phyloP scores from a whole-genome alignment of 2,329 filamentous ascomycete genomes.

The Hypomyces perniciosus region DNA sequence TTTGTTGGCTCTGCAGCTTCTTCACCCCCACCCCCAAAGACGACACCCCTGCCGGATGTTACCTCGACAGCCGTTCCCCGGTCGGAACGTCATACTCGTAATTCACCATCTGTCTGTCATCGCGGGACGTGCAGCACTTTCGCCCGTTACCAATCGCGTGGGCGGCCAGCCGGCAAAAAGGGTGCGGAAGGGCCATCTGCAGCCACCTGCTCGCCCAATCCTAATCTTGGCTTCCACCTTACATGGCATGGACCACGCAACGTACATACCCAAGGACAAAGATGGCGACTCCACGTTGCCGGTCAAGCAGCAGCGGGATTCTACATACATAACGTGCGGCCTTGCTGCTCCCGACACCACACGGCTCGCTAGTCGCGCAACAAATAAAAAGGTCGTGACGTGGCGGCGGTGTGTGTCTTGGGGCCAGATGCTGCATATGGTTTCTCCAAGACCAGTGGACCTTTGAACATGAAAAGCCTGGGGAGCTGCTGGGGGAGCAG shows the following conservation, averaged over 20 bases:
- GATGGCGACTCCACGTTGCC: conserved; percentile 4
- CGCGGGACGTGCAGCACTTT: conserved; percentile 11
- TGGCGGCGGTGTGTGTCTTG: conserved; percentile 12
- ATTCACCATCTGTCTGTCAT: conserved; percentile 13
- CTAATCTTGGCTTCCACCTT: background rate
- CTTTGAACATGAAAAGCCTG: background rate
- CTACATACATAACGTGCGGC: conserved; percentile 1
- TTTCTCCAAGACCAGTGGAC: conserved; percentile 2
- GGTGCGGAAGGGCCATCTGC: conserved; percentile 2
- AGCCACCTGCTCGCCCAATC: background rate
- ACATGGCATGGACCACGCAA: background rate
- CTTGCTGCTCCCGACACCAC: background rate
- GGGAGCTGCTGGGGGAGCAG: background rate
- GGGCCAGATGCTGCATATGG: conserved; percentile 5
- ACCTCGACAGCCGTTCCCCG: conserved; percentile 10
- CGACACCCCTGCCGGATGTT: conserved; percentile 7
- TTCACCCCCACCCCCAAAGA: conserved; percentile 1
- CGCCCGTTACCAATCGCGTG: conserved; percentile 12
- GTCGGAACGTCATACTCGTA: conserved; percentile 6
- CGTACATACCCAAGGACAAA: background rate
- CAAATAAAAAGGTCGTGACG: conserved; percentile 9
- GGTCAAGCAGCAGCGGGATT: conserved; percentile 1
- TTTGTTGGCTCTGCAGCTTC: conserved; percentile 5
- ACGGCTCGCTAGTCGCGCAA: background rate
- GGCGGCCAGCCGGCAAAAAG: conserved; percentile 3